phyloP scores from a whole-genome alignment of 257 asterid species.

The Solanum clarkiae region DNA sequence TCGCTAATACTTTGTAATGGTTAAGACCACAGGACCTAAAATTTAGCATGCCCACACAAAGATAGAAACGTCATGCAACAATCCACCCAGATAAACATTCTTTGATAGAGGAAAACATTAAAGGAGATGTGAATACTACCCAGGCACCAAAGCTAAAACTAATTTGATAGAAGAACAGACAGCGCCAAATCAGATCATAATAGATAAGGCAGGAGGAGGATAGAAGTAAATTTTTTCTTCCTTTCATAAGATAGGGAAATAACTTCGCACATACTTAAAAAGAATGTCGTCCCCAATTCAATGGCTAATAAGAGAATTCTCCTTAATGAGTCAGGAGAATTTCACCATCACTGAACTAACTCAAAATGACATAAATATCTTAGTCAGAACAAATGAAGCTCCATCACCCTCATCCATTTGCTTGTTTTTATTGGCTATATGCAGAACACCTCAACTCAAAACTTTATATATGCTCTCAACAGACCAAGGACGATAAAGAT shows the following conservation, averaged over 20 bases:
- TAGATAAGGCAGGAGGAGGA: background rate
- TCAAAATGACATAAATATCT: background rate
- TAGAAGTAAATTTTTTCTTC: background rate
- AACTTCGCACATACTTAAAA: background rate
- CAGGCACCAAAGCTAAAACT: background rate
- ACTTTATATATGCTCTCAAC: background rate
- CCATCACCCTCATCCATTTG: background rate
- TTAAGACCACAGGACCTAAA: background rate
- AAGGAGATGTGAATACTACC: background rate
- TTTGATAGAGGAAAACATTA: background rate
- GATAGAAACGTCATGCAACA: background rate
- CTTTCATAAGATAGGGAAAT: background rate
- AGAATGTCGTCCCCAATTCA: background rate
- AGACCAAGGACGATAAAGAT: background rate
- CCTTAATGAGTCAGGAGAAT: background rate
- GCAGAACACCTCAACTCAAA: background rate
- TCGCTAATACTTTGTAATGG: background rate
- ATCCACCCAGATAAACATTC: background rate
- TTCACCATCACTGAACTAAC: background rate
- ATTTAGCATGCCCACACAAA: background rate
- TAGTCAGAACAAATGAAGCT: background rate
- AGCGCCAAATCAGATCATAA: background rate
- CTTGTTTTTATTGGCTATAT: background rate
- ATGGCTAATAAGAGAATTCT: background rate
- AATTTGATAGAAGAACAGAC: background rate